Percentiles rank a stretch among this genome's conserved stretches.
These are phyloP conservation scores for Chaetomium sp. DNA, from an alignment of 2,329 filamentous ascomycete species.

Conservation along the genomic window DNA sequence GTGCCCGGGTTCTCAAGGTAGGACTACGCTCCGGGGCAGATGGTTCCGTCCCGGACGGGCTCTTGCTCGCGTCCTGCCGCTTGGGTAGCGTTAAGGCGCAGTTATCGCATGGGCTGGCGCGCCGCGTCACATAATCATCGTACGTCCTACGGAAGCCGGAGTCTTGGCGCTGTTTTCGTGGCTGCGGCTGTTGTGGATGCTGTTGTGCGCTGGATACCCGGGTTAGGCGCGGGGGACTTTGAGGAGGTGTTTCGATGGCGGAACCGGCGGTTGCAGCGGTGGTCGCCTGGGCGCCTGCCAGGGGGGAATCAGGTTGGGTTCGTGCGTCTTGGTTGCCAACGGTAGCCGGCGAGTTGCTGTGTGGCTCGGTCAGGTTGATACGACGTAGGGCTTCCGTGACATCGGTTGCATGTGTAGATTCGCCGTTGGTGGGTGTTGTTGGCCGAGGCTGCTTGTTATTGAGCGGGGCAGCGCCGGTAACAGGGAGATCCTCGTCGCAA, in stretches of 20 bases:
- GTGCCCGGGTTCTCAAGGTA: slow-evolving; percentile 54
- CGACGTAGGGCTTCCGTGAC: slow-evolving; percentile 44
- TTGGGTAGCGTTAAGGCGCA: slow-evolving; percentile 60
- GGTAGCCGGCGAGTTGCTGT: slow-evolving; percentile 38
- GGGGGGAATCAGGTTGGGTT: slow-evolving; percentile 36
- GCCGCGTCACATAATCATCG: slow-evolving; percentile 58
- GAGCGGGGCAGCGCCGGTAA: slow-evolving; percentile 20
- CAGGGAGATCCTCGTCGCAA: slow-evolving; percentile 39
- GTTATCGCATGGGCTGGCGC: slow-evolving; percentile 60
- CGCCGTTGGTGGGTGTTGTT: slow-evolving; percentile 32
- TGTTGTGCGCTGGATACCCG: slow-evolving; percentile 27
- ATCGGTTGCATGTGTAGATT: slow-evolving; percentile 27
- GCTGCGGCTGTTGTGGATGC: not conserved
- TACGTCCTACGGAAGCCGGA: slow-evolving; percentile 58
- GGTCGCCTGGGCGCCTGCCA: slow-evolving; percentile 33
- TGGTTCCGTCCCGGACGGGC: slow-evolving; percentile 32
- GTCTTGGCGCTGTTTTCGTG: slow-evolving; percentile 39
- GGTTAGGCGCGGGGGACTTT: slow-evolving; percentile 42
- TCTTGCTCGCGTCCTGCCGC: slow-evolving; percentile 34
- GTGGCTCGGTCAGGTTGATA: slow-evolving; percentile 35
- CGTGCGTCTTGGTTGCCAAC: slow-evolving; percentile 41
- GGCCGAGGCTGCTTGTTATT: slow-evolving; percentile 33
- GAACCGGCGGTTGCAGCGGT: slow-evolving; percentile 26
- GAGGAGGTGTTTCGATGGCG: slow-evolving; percentile 51
- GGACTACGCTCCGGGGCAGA: slow-evolving; percentile 31